A percentile compares a stretch with the other conserved stretches of the same genome.
phyloP scores from a whole-genome alignment of 169 alveolate species.

The Cytauxzoon felis region DNA sequence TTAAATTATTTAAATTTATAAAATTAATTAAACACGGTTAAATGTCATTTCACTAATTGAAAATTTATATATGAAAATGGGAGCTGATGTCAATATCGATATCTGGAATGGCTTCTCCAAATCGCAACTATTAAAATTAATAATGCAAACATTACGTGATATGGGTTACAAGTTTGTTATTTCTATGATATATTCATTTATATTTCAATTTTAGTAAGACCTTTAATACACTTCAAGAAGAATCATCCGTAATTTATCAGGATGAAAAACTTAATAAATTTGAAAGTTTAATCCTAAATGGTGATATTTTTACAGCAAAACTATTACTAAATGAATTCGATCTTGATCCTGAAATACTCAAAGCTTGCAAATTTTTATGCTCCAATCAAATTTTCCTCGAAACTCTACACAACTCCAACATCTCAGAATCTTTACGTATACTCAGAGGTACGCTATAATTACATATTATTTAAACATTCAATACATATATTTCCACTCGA shows the following conservation, averaged over 20 bases:
- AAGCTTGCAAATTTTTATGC: slow-evolving; percentile 64
- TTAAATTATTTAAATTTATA: background rate
- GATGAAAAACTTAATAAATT: slow-evolving; percentile 45
- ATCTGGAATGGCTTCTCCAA: slow-evolving; percentile 55
- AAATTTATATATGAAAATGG: too few relatives aligned
- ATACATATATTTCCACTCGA: too few relatives aligned
- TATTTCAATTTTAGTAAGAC: slow-evolving; percentile 28
- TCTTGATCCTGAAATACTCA: slow-evolving; percentile 35
- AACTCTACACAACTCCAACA: slow-evolving; percentile 47
- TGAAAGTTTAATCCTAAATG: slow-evolving; percentile 56
- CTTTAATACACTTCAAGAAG: slow-evolving; percentile 61
- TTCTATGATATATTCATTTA: background rate
- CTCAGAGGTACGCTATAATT: slow-evolving; percentile 51
- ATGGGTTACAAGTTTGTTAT: slow-evolving; percentile 44
- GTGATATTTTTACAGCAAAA: slow-evolving; percentile 62
- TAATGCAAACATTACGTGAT: slow-evolving; percentile 55
- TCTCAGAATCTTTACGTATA: slow-evolving; percentile 62
- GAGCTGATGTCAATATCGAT: slow-evolving; percentile 1
- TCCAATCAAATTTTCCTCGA: slow-evolving; percentile 70
- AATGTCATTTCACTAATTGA: too few relatives aligned
- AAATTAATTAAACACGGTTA: too few relatives aligned
- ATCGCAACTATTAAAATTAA: slow-evolving; percentile 43
- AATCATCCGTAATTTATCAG: slow-evolving; percentile 59
- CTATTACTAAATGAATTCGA: slow-evolving; percentile 34
- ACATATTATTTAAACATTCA: slow-evolving; percentile 11